Conservation (phyloP, 345 rosid genomes). For the Kernera saxatilis region DNA sequence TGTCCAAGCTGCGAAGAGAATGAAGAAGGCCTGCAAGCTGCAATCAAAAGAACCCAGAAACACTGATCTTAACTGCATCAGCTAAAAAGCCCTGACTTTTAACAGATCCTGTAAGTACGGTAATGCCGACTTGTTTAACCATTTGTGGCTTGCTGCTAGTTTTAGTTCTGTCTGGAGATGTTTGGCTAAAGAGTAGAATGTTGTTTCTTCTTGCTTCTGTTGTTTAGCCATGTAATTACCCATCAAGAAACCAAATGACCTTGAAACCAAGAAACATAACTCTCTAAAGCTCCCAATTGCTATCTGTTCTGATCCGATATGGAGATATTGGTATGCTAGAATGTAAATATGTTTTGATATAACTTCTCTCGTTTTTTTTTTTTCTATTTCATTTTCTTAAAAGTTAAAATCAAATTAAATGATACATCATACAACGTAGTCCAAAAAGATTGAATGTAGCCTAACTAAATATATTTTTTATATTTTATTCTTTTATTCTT, state of each 20-base stretch:
- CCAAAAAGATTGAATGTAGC: too few species aligned
- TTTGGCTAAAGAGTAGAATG: slow-evolving; percentile 22
- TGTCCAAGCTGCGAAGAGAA: slow-evolving; percentile 88
- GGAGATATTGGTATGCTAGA: neutral
- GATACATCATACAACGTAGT: neutral
- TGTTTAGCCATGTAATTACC: slow-evolving; percentile 27
- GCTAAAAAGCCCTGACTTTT: slow-evolving; percentile 18
- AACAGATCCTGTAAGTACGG: slow-evolving; percentile 10
- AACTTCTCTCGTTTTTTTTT: neutral
- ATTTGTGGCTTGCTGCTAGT: slow-evolving; percentile 19
- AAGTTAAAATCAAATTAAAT: neutral
- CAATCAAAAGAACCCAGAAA: slow-evolving; percentile 24
- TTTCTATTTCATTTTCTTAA: neutral
- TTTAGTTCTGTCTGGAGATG: slow-evolving; percentile 7
- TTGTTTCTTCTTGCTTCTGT: slow-evolving; percentile 19
- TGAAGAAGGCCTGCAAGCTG: slow-evolving; percentile 61
- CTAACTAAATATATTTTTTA: too few species aligned
- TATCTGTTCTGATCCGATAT: neutral
- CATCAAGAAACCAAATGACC: slow-evolving; percentile 10
- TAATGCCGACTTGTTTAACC: slow-evolving; percentile 20
- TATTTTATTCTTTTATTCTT: too few species aligned
- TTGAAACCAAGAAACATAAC: neutral
- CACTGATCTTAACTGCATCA: slow-evolving; percentile 35
- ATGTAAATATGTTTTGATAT: slow-evolving; percentile 11
- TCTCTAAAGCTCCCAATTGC: slow-evolving; percentile 16